phyloP scores from a whole-genome alignment of 139 green algal species.

The Chloropicon primus region DNA sequence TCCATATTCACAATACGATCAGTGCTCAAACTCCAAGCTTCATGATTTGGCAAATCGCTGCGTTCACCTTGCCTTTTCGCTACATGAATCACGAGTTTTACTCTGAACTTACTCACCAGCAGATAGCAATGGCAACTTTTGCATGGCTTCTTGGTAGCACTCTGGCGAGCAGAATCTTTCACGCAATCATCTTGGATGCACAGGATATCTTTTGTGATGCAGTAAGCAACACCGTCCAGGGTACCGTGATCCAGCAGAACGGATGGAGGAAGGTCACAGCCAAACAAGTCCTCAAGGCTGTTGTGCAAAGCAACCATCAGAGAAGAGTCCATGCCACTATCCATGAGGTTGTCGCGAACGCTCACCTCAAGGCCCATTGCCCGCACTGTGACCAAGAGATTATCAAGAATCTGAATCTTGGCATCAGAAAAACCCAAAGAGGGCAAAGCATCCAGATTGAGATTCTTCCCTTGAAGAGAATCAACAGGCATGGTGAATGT shows the following conservation, averaged over 20 bases:
- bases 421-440: not conserved
- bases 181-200: not conserved
- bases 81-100: not conserved
- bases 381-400: conserved; percentile 9
- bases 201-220: not conserved
- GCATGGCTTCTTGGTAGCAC: not conserved
- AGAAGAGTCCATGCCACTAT: not conserved
- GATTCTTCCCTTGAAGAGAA: not conserved
- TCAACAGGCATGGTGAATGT: conserved; percentile 32
- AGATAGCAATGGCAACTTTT: not conserved
- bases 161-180: not conserved
- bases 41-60: not conserved
- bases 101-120: not conserved
- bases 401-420: conserved; percentile 1
- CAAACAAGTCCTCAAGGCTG: not conserved
- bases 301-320: not conserved
- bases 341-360: not conserved
- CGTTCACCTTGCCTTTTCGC: not conserved
- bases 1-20: too few species aligned
- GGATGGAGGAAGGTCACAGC: not conserved
- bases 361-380: not conserved
- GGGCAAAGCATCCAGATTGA: not conserved
- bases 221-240: not conserved
- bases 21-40: too few species aligned
- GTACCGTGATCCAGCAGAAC: not conserved